A percentile compares a stretch with the other conserved stretches of the same genome.
Conservation (phyloP, 1,139 yeast genomes). For the Candida frijolesensis region DNA sequence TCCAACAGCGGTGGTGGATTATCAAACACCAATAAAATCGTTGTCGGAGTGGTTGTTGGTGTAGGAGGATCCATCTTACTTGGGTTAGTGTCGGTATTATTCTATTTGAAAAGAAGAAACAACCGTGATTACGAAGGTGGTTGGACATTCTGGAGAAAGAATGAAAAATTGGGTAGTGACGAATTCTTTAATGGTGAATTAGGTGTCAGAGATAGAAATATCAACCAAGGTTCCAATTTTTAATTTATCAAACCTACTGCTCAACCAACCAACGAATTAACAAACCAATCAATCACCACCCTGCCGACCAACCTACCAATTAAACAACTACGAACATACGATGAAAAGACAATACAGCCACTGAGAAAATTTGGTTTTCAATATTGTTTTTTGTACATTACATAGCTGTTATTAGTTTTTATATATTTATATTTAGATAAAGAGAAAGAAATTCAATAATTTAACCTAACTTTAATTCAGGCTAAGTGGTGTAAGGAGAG, state of each 20-base stretch:
- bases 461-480: neutral
- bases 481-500: too few species aligned
- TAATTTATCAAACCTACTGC: constrained; percentile 17
- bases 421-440: too few species aligned
- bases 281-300: neutral
- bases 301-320: neutral
- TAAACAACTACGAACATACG: neutral
- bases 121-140: constrained; percentile 36
- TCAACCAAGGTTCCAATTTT: constrained; percentile 52
- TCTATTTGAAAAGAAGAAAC: constrained; percentile 37
- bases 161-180: constrained; percentile 45
- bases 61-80: constrained; percentile 49
- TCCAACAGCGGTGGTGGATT: constrained; percentile 32
- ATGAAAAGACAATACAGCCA: too few species aligned
- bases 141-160: constrained; percentile 57
- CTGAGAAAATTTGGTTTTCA: too few species aligned
- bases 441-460: too few species aligned
- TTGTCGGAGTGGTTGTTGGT: constrained; percentile 55
- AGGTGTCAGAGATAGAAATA: constrained; percentile 49
- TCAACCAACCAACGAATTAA: neutral
- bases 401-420: too few species aligned
- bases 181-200: constrained; percentile 67
- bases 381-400: too few species aligned
- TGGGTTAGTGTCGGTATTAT: constrained; percentile 38
- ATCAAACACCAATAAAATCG: constrained; percentile 46